Base-by-base conservation (phyloP, 2,329 filamentous ascomycete genomes). In the Diaporthe helianthi region DNA sequence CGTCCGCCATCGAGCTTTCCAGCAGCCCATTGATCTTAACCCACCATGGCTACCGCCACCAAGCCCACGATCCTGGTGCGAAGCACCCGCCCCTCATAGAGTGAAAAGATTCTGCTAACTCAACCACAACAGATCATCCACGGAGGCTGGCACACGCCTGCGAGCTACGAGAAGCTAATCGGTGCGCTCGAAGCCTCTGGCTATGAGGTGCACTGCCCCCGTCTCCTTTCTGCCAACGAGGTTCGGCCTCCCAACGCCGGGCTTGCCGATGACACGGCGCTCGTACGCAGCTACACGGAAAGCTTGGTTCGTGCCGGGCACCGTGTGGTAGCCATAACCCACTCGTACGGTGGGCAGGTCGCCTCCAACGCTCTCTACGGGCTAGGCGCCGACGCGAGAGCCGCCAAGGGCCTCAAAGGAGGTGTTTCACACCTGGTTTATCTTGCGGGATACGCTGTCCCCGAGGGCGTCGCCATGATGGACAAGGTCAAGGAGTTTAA, bases 301-400 rank as follows among this genome's bases (percentile, higher is more conserved):
- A 67, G 65, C 24, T 22, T 67, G 1, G 31, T 67, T 2, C 53
- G 31, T 2, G 41, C 53, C 3, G 65, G 65, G 0, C 65, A 53
- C 9, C 15, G 22, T 2, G 65, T 67, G 1, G 29, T 52, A 13
- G 53, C 44, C 8, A 52, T 67, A 15, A 53, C 4, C 0, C 53
- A 67, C 44, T 67, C 65, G 12, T 67, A 61, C 22, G 53, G 65
- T 33, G 65, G 53, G 2, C 53, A 67, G 10, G 65, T 60, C 19
- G 51, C 51, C 22, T 31, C 29, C 31, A 51, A 61, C 49, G 53
- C 53, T n/a, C 22, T 61, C 9, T 44, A 22, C n/a, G 65, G 53
- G 19, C 65, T 61, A 0, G 54, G 65, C 17, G 17, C 49, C 17
- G 65, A 67, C 2, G 41, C n/a, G 8, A 51, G 64, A 2, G 24